Conservation (phyloP, 1,139 yeast genomes). For the Kodamaea suecica region DNA sequence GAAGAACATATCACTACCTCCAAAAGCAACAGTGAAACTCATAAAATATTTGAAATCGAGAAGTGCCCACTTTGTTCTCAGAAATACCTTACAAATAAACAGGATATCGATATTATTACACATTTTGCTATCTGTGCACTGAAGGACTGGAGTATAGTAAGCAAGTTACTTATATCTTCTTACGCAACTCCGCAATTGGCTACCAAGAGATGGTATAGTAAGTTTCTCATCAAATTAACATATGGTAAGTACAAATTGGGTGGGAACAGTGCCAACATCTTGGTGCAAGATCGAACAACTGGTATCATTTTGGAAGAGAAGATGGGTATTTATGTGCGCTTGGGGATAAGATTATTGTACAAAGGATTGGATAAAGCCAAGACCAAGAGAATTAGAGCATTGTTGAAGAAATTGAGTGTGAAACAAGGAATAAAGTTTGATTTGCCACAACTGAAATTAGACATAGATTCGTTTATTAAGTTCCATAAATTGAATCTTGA, state of each 20-base stretch:
- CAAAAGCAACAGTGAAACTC: slow-evolving; percentile 21
- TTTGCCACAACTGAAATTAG: slow-evolving; percentile 57
- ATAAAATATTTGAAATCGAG: slow-evolving; percentile 55
- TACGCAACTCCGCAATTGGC: slow-evolving; percentile 84
- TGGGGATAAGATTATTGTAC: slow-evolving; percentile 82
- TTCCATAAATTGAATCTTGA: slow-evolving; percentile 74
- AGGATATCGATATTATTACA: slow-evolving; percentile 67
- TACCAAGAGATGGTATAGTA: slow-evolving; percentile 84
- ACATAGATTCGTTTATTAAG: slow-evolving; percentile 73
- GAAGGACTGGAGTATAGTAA: slow-evolving; percentile 70
- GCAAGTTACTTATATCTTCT: slow-evolving; percentile 60
- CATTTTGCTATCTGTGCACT: slow-evolving; percentile 88
- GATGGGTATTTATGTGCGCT: slow-evolving; percentile 82
- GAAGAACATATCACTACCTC: slow-evolving; percentile 29
- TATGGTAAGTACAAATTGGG: slow-evolving; percentile 89
- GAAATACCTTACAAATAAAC: slow-evolving; percentile 53
- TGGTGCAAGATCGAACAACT: slow-evolving; percentile 87
- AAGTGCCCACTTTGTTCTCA: slow-evolving; percentile 77
- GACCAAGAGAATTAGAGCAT: slow-evolving; percentile 50
- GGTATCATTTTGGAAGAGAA: slow-evolving; percentile 90
- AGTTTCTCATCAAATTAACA: slow-evolving; percentile 74
- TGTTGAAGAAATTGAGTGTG: slow-evolving; percentile 63
- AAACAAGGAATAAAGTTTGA: slow-evolving; percentile 88
- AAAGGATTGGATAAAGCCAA: slow-evolving; percentile 64
- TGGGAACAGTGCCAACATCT: slow-evolving; percentile 86